Base-by-base conservation (phyloP, 2,329 filamentous ascomycete species). In the Aspergillus bombycis region DNA sequence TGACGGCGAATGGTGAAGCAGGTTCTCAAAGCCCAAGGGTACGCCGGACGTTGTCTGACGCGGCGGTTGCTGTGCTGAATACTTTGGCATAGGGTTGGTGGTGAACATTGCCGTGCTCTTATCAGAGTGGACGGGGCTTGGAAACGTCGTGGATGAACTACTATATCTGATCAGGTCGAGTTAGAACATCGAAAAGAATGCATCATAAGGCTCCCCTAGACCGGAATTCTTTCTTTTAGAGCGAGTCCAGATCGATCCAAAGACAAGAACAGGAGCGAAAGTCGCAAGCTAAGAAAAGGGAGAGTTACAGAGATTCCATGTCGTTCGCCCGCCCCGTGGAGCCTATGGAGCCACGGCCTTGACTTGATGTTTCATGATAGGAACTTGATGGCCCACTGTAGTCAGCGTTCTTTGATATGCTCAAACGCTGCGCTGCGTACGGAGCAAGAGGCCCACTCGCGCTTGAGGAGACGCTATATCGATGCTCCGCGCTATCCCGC, bases 11-110 rank as follows among this genome's bases (percentile, higher is more conserved):
- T 75, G 77, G 56, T 79, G 72, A 26, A 79, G 72, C 34, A 79
- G 68, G 34, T 73, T 76, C 59, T 75, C 76, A 58, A 80, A 78
- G 26, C 77, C 77, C 21, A 72, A 70, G 19, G 77, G 77, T 63
- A 78, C 72, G 41, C 74, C 70, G 57, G 72, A 67, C 48, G 61
- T 65, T n/a, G 63, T 48, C 43, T 65, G 64, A 14, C 65, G 65
- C 58, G 66, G 64, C 16, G 41, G 59, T 26, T 65, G 65, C 57
- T 70, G 67, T 8, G 65, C 56, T 32, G 60, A 60, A 38, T 68
- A 62, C 53, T 65, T 67, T 48, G 66, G 30, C 12, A 58, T 46
- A 19, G 61, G 54, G 10, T 62, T 52, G 50, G 60, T 64, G 54
- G 63, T 58, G 28, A 64, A n/a, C 21, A 64, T 58, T 4, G 57